phyloP scores from a whole-genome alignment of 306 rosid genomes.

The Cucurbita moschata region DNA sequence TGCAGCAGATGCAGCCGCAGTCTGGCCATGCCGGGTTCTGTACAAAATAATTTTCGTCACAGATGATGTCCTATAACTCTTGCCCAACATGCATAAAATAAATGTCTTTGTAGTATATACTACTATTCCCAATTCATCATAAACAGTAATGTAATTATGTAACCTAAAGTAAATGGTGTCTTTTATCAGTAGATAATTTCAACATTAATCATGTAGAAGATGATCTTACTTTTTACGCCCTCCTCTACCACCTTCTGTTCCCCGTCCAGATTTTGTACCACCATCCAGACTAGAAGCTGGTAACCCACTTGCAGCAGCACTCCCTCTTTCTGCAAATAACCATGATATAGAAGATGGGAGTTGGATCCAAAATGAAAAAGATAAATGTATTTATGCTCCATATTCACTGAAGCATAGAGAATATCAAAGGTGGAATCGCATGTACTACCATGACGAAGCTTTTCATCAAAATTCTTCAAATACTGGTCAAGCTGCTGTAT shows the following conservation, averaged over 20 bases:
- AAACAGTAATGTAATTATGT: neutral
- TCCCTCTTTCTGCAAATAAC: constrained; percentile 48
- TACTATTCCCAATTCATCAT: neutral
- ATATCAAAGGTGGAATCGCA: constrained; percentile 4
- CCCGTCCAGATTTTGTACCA: constrained; percentile 50
- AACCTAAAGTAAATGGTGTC: neutral
- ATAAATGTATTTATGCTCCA: neutral
- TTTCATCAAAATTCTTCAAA: constrained; percentile 76
- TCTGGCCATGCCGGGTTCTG: constrained; percentile 26
- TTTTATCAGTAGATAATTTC: neutral
- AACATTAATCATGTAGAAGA: neutral
- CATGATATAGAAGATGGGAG: neutral
- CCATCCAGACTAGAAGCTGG: constrained; percentile 46
- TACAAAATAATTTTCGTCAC: neutral
- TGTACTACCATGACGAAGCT: constrained; percentile 61
- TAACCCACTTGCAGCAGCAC: constrained; percentile 30
- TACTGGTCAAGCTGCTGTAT: constrained; percentile 91
- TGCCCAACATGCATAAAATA: neutral
- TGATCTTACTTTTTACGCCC: constrained; percentile 63
- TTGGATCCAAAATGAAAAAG: neutral
- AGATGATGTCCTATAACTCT: neutral
- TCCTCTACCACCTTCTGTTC: constrained; percentile 58
- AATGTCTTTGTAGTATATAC: neutral
- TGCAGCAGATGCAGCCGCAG: constrained; percentile 12
- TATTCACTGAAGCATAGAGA: neutral